These are phyloP conservation scores for Thelephora ganbajun DNA, from an alignment of 768 basidiomycete species.

Conservation along the genomic window DNA sequence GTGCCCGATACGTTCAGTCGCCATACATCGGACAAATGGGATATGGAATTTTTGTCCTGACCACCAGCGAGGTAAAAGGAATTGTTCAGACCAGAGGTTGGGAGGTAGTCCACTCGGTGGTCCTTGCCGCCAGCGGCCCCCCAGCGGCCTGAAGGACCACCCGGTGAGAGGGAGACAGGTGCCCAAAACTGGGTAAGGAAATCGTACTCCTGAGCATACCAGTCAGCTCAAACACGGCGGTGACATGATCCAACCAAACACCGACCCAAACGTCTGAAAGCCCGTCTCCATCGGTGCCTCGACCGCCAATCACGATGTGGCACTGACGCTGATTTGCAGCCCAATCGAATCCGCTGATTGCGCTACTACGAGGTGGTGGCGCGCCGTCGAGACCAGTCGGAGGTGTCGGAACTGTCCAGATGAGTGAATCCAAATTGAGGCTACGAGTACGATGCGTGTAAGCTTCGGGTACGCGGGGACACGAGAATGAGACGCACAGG, in stretches of 20 bases:
- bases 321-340: conserved; percentile 80
- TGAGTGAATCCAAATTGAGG: conserved; percentile 44
- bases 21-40: conserved; percentile 57
- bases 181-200: conserved; percentile 70
- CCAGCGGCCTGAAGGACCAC: conserved; percentile 50
- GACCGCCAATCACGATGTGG: conserved; percentile 64
- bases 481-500: conserved; percentile 30
- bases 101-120: conserved; percentile 22
- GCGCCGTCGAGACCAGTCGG: conserved; percentile 28
- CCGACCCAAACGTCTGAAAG: conserved; percentile 67
- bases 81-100: conserved; percentile 44
- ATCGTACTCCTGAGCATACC: conserved; percentile 53
- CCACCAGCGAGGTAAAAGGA: conserved; percentile 70
- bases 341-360: conserved; percentile 52
- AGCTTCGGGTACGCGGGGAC: background rate
- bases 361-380: conserved; percentile 53
- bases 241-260: conserved; percentile 1
- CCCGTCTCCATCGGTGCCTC: conserved; percentile 34
- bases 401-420: conserved; percentile 46
- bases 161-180: conserved; percentile 33
- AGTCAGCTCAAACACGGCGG: conserved; percentile 1
- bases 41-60: conserved; percentile 28
- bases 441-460: conserved; percentile 19
- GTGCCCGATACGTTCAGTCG: conserved; percentile 54
- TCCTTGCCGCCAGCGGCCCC: conserved; percentile 69